phyloP scores from a whole-genome alignment of 1,139 yeast species.

The Ogataea hybrid region DNA sequence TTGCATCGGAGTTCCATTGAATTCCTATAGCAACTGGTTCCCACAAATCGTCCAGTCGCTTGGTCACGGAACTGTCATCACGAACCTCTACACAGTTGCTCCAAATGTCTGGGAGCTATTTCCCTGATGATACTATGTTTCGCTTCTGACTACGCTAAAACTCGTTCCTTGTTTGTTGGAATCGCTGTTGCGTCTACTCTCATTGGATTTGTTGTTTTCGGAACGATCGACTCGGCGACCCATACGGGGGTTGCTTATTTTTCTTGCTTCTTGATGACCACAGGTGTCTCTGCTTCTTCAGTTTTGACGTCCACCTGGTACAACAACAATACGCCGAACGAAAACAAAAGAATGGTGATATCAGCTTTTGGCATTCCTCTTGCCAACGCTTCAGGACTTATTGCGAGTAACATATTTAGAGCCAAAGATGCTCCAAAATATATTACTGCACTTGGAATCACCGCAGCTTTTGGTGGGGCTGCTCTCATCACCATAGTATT shows the following conservation, averaged over 20 bases:
- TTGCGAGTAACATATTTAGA: slow-evolving; percentile 52
- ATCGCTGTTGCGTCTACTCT: slow-evolving; percentile 39
- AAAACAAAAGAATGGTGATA: slow-evolving; percentile 46
- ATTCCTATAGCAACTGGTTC: slow-evolving; percentile 48
- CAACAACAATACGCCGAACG: slow-evolving; percentile 49
- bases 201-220: slow-evolving; percentile 47
- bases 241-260: slow-evolving; percentile 47
- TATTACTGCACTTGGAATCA: slow-evolving; percentile 47
- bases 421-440: slow-evolving; percentile 54
- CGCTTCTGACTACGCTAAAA: slow-evolving; percentile 43
- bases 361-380: slow-evolving; percentile 50
- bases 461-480: slow-evolving; percentile 47
- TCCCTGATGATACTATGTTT: slow-evolving; percentile 43
- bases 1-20: slow-evolving; percentile 47
- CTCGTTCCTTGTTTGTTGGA: slow-evolving; percentile 42
- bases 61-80: slow-evolving; percentile 52
- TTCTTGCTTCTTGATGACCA: slow-evolving; percentile 52
- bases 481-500: slow-evolving; percentile 36
- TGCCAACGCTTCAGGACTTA: slow-evolving; percentile 59
- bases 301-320: slow-evolving; percentile 52
- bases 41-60: slow-evolving; percentile 52
- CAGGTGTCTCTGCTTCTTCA: slow-evolving; percentile 48
- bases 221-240: slow-evolving; percentile 39
- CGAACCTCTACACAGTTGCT: slow-evolving; percentile 55
- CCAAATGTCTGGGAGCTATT: slow-evolving; percentile 57